Evolutionary conservation across 2,329 filamentous ascomycete genomes (phyloP), one percentile per base, ranked within the genome.

Genomic region (Nothomitra cinnamomea): DNA sequence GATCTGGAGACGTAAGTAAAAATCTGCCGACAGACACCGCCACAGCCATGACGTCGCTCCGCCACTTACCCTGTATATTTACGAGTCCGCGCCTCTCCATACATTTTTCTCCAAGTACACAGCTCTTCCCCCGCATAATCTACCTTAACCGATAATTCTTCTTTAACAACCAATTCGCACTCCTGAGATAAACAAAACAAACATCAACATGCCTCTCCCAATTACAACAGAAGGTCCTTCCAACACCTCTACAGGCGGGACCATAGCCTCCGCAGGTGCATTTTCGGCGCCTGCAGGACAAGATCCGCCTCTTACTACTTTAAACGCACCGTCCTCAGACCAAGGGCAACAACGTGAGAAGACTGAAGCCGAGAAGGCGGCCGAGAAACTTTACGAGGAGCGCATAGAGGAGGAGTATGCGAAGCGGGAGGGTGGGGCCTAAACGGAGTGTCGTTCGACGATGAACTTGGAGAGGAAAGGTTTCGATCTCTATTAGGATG

Each of bases 331-430:
- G 15, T 5, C 42, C 19, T 22, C 42, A 45, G 19, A 22, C n/a
- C 49, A 45, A 45, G 41, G 17, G 8, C 13, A 15, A 19, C 45
- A 32, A 35, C 7, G 24, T 10, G 13, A 2, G 40, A 75, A 75
- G 67, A 75, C 72, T 0, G 69, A 70, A 49, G 71, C 65, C 2
- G 72, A 76, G 63, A 57, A 68, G 54, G 71, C 74, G 58, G 74
- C 74, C 1, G 74, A 77, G 57, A 61, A 68, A 22, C 54, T 68
- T 41, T 77, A 77, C 52, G 72, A 76, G 56, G 73, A 76, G 62
- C 62, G 66, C 2, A 76, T 77, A 61, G 74, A 77, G 66, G 74
- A 77, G 43, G 73, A 76, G 62, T 77, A 76, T 57, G 74, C 73
- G 45, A 77, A 75, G 67, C 63, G 73, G 38, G 74, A 76, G 52